phyloP scores from a whole-genome alignment of 2,329 filamentous ascomycete species.

The Clarireedia homoeocarpa region DNA sequence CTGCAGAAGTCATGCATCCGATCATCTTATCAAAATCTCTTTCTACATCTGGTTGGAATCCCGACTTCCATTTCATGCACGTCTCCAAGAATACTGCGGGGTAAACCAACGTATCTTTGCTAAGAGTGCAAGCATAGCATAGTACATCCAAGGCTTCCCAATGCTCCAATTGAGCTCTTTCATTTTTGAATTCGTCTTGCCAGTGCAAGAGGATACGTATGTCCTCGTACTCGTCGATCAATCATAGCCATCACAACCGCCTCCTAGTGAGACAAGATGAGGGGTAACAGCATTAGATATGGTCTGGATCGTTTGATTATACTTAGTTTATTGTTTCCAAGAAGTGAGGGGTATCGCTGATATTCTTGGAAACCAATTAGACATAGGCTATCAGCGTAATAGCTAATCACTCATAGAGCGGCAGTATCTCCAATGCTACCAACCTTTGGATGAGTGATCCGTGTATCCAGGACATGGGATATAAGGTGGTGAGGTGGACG shows the following conservation, averaged over 20 bases:
- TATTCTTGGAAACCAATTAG: background rate
- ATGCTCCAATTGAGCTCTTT: background rate
- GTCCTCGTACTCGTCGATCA: background rate
- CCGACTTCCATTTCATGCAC: no score
- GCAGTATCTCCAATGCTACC: background rate
- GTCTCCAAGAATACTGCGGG: background rate
- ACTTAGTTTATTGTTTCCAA: background rate
- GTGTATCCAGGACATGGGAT: background rate
- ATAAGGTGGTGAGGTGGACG: background rate
- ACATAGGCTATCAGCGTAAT: background rate
- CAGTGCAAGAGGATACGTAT: background rate
- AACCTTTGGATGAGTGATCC: background rate
- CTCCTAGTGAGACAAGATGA: background rate
- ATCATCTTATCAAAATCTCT: no score
- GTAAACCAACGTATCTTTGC: background rate
- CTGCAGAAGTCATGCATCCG: no score
- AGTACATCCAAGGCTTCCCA: background rate
- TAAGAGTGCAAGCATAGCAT: background rate
- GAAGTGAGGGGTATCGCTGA: background rate
- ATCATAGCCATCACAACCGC: background rate
- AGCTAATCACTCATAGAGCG: background rate
- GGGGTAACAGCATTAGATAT: constrained; percentile 1
- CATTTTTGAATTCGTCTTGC: background rate
- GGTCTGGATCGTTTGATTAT: background rate
- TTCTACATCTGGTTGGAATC: no score